Base-by-base conservation (phyloP, 768 basidiomycete genomes). In the Hygrocybe coccinea region DNA sequence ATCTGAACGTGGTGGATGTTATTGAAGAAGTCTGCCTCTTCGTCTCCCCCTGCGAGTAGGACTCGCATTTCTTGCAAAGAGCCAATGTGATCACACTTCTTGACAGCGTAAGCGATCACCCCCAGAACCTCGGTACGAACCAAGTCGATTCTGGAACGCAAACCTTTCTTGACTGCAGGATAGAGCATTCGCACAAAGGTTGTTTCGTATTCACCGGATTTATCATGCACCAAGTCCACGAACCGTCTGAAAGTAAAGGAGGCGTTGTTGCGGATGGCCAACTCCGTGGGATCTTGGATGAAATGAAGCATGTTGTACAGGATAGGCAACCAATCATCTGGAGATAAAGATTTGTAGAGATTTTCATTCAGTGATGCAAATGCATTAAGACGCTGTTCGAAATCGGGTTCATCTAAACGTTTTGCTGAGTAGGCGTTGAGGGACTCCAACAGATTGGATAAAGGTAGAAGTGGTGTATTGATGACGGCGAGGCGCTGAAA, bases 21-120 rank as follows among this genome's bases (percentile, higher is more conserved):
- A 76, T 86, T 87, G 80, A 99, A 98, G 74, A 98, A 95, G 66
- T 88, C 94, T 33, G 92, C 93, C 69, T 99, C 95, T 48, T 89
- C 86, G 65, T 98, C 94, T 1, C 91, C 95, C 15, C 78, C 83
- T 7, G 89, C 91, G 33, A 97, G 78, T 6, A 98, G 71, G 10
- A 84, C 78, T 21, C 74, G 82, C 84, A 98, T 85, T 65, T 97
- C 94, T 49, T 83, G 83, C 24, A 97, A 70, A 2, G 79, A 68
- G 0, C 72, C 64, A 29, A 94, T 73, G 17, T 76, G 70, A 5
- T 77, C 73, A 60, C 88, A 89, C 57, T 79, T 81, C 35, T 76
- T 72, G 5, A 95, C 84, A 1, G 88, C 85, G 60, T 86, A 81
- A 0, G 87, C 84, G 56, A 97, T 71, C 15, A 97, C 89, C 3